A percentile compares a stretch with the other conserved stretches of the same genome.
Evolutionary conservation across 1,284 basidiomycete species (phyloP).

Genomic region (Boletellus deceptivus): DNA sequence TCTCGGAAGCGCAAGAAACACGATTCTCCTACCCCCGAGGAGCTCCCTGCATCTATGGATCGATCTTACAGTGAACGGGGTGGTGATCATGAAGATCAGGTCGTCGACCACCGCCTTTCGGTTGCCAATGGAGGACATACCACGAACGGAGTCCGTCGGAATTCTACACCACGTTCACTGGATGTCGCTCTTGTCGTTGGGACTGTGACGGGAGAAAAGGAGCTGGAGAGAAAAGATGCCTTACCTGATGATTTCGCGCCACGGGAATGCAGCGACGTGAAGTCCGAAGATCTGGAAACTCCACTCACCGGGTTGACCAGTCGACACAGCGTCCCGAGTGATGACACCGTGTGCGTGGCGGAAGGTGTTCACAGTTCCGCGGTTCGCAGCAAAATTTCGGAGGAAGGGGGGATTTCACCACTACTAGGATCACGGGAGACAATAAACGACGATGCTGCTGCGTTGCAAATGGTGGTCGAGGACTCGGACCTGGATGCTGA

Average conservation of each 20-base stretch:
- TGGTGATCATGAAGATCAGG: constrained; percentile 8
- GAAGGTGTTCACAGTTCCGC: constrained; percentile 14
- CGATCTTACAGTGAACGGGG: constrained; percentile 1
- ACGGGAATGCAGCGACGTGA: constrained; percentile 33
- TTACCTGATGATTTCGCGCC: constrained; percentile 2
- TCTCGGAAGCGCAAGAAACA: constrained; percentile 31
- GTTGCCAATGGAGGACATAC: constrained; percentile 17
- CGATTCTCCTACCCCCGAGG: constrained; percentile 16
- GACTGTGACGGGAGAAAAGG: constrained; percentile 1
- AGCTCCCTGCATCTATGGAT: constrained; percentile 5
- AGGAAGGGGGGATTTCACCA: constrained; percentile 11
- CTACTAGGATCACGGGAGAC: not conserved
- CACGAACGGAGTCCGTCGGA: constrained; percentile 18
- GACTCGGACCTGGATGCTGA: constrained; percentile 40
- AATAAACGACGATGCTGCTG: constrained; percentile 2
- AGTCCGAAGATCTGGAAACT: constrained; percentile 52
- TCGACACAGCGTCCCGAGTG: constrained; percentile 54
- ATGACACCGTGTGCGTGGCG: constrained; percentile 46
- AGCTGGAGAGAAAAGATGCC: constrained; percentile 2
- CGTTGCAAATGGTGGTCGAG: constrained; percentile 15
- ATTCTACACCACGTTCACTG: constrained; percentile 4
- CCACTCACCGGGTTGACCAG: constrained; percentile 51
- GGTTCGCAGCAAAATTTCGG: constrained; percentile 23
- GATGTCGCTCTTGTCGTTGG: not conserved
- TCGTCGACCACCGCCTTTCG: not conserved